Evolutionary conservation across 176 grass and related monocot genomes (phyloP).

Genomic region (barley (Hordeum vulgare)): MorexV3_pseudomolecules_assembly NC_058521.1:52946488-52946987

Average conservation of each 20-base stretch:
- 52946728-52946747: not conserved
- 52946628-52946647: not conserved
- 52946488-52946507: not conserved
- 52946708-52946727: not conserved
- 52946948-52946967: not conserved
- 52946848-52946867: not conserved
- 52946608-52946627: not conserved
- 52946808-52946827: not conserved
- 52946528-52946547: not conserved
- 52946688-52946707: not conserved
- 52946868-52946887: not conserved
- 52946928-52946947: not conserved
- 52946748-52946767: slow-evolving; percentile 1
- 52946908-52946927: not conserved
- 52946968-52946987: slow-evolving; percentile 37
- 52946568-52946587: not conserved
- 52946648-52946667: not conserved
- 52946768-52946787: not conserved
- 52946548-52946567: not conserved
- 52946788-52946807: not conserved
- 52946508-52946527: not conserved
- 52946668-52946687: not conserved
- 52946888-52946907: not conserved
- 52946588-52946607: not conserved
- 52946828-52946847: not conserved